Base-by-base conservation (phyloP, 83 land plant genomes). In the Larix sibirica region DNA sequence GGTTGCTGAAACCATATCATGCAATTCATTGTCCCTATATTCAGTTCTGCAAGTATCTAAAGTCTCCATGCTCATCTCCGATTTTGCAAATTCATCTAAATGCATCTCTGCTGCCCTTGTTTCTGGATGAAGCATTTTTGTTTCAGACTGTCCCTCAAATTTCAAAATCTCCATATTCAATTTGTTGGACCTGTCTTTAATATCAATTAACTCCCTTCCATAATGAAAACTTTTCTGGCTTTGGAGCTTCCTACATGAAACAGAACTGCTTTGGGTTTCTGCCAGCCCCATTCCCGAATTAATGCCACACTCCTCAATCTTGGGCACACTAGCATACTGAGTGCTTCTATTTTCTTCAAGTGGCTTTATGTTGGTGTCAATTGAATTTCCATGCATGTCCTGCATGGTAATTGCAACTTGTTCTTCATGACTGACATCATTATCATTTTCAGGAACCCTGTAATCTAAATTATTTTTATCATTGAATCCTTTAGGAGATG, bases 21-120 rank as follows among this genome's bases (percentile, higher is more conserved):
- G 76, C 54, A 71, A 71, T 3, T 71, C 50, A 40, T 38, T 20
- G 21, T 33, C 50, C 58, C 0, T 74, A 9, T 21, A 16, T 74
- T 47, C 58, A n/a, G 17, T 74, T 47, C 16, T 21, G 23, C 14
- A 21, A 23, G 58, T 26, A 47, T 74, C 58, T 21, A 50, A 21
- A 74, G 50, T 56, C 23, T 74, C 77, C 59, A 74, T 74, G 59
- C 77, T 74, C 77, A 74, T 21, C 58, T 28, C 58, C 12, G 59
- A 74, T 47, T 47, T 24, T 74, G 23, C 50, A 40, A 16, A 6
- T 18, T 21, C 24, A n/a, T 71, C n/a, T 36, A 71, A 40, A 71
- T 71, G 5, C 20, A 71, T 40, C 20, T 71, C 13, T 18, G 31
- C 23, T 44, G 77, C 47, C 77, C 47, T 16, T 74, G 47, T 74